Conservation (phyloP, 2,329 filamentous ascomycete genomes). For the Penicillium paneum region DNA sequence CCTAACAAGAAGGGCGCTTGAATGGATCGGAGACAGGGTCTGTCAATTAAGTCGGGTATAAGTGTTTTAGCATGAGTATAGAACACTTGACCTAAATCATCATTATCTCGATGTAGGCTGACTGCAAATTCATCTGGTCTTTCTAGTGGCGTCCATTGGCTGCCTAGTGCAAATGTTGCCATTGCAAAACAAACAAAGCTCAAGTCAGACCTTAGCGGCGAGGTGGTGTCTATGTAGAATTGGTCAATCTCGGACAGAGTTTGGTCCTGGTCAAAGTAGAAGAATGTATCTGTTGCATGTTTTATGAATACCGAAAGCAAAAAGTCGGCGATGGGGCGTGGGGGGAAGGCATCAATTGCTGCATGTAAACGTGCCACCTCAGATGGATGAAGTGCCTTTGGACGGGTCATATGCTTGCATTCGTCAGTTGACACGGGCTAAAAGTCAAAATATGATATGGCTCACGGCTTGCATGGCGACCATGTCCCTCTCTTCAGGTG, state of each 20-base stretch:
- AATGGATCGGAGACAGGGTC: constrained; percentile 31
- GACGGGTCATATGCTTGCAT: constrained; percentile 5
- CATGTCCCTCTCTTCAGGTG: constrained; percentile 11
- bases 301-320: constrained; percentile 18
- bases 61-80: constrained; percentile 29
- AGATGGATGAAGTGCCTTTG: constrained; percentile 6
- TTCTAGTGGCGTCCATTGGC: constrained; percentile 36
- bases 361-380: constrained; percentile 5
- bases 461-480: constrained; percentile 15
- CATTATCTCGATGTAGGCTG: constrained; percentile 2
- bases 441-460: neutral
- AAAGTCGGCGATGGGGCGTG: constrained; percentile 15
- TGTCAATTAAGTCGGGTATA: constrained; percentile 36
- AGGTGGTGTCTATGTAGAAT: constrained; percentile 10
- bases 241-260: constrained; percentile 15
- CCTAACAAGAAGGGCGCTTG: constrained; percentile 36
- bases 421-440: neutral
- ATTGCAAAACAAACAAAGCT: constrained; percentile 17
- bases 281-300: constrained; percentile 20
- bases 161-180: constrained; percentile 29
- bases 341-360: constrained; percentile 15
- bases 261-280: constrained; percentile 20
- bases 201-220: constrained; percentile 11
- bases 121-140: constrained; percentile 16
- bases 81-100: constrained; percentile 33